These are phyloP conservation scores for Hirsutella rhossiliensis DNA, from an alignment of 2,329 filamentous ascomycete genomes.

Conservation along the genomic window DNA sequence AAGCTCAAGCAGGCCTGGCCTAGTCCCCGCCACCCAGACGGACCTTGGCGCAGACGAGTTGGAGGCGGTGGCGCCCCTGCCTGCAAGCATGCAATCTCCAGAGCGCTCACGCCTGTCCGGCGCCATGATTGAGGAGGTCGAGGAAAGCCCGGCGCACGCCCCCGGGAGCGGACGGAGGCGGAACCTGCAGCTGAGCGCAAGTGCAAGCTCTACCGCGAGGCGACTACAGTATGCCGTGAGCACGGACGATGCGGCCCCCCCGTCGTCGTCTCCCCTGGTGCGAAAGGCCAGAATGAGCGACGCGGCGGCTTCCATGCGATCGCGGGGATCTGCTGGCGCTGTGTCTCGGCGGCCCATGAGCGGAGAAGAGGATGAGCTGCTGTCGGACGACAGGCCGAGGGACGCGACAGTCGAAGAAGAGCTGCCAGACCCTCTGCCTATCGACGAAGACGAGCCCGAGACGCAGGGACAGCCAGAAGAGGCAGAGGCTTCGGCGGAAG, in stretches of 20 bases:
- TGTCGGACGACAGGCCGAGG: slow-evolving; percentile 12
- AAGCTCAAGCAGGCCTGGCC: background rate
- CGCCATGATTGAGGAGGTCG: slow-evolving; percentile 11
- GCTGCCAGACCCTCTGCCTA: background rate
- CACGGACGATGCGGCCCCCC: slow-evolving; percentile 15
- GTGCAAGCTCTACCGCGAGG: slow-evolving; percentile 26
- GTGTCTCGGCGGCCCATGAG: slow-evolving; percentile 3
- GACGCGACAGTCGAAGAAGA: slow-evolving; percentile 5
- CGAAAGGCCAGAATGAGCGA: slow-evolving; percentile 27
- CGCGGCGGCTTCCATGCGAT: slow-evolving; percentile 17
- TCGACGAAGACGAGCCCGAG: slow-evolving; percentile 6
- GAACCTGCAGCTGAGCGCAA: slow-evolving; percentile 21
- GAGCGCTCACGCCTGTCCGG: slow-evolving; percentile 4
- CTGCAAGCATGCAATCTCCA: slow-evolving; percentile 4
- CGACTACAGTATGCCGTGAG: slow-evolving; percentile 26
- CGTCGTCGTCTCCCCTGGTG: slow-evolving; percentile 29
- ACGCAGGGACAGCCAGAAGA: slow-evolving; percentile 6
- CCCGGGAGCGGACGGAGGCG: slow-evolving; percentile 43
- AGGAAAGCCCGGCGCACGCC: slow-evolving; percentile 38
- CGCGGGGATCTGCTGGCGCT: slow-evolving; percentile 9
- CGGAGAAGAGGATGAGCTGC: slow-evolving; percentile 19
- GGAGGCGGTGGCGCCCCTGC: slow-evolving; percentile 7
- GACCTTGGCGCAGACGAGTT: slow-evolving; percentile 10
- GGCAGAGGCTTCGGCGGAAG: slow-evolving; percentile 12
- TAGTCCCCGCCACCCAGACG: slow-evolving; percentile 1